These are phyloP conservation scores for Lyophyllum atratum DNA, from an alignment of 768 basidiomycete species.

Conservation along the genomic window DNA sequence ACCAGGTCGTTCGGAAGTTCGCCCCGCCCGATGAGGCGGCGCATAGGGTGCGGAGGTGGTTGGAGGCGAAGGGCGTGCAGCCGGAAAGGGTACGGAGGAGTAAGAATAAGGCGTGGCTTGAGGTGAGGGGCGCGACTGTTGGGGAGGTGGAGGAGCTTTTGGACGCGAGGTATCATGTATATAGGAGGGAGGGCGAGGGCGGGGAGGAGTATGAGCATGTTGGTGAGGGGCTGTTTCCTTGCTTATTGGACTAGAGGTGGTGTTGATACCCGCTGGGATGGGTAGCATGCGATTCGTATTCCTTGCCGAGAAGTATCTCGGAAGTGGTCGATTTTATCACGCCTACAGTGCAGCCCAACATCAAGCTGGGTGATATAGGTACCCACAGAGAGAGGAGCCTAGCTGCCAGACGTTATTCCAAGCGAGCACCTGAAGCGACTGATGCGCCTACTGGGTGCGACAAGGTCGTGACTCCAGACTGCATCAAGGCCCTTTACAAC, in stretches of 20 bases:
- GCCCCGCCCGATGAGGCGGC: slow-evolving; percentile 27
- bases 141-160: slow-evolving; percentile 33
- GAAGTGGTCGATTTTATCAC: slow-evolving; percentile 34
- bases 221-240: slow-evolving; percentile 19
- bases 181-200: slow-evolving; percentile 26
- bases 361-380: slow-evolving; percentile 15
- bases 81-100: slow-evolving; percentile 23
- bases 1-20: slow-evolving; percentile 29
- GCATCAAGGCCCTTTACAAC: slow-evolving; percentile 35
- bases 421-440: slow-evolving; percentile 11
- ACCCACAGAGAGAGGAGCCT: not conserved
- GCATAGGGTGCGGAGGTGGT: slow-evolving; percentile 31
- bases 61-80: slow-evolving; percentile 26
- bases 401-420: not conserved
- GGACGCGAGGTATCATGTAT: slow-evolving; percentile 33
- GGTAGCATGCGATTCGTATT: slow-evolving; percentile 32
- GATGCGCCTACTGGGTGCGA: slow-evolving; percentile 21
- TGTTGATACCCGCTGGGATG: not conserved
- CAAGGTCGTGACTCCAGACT: slow-evolving; percentile 26
- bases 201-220: slow-evolving; percentile 31
- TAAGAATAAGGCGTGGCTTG: slow-evolving; percentile 30
- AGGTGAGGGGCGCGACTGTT: slow-evolving; percentile 28
- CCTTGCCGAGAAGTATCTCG: slow-evolving; percentile 28
- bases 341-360: slow-evolving; percentile 34
- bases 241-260: not conserved